These are phyloP conservation scores for Scedosporium apiospermum DNA, from an alignment of 2,329 filamentous ascomycete species.

Conservation along the genomic window DNA sequence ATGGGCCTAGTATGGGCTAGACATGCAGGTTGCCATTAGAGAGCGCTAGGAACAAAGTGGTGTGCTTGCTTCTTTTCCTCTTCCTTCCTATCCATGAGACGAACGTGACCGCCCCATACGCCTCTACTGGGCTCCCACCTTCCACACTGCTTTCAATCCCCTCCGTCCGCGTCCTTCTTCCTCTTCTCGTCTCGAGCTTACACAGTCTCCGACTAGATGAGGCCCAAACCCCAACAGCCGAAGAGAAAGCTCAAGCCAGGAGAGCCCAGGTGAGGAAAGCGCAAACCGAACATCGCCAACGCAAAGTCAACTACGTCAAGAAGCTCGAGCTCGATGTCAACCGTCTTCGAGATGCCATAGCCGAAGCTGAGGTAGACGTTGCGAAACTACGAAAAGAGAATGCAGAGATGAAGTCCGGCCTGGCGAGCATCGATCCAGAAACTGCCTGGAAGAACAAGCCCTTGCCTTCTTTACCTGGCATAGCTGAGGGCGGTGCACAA, in stretches of 20 bases:
- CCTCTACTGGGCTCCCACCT: too few relatives aligned
- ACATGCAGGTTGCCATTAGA: too few relatives aligned
- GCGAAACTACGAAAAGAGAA: conserved; percentile 30
- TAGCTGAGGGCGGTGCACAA: neutral
- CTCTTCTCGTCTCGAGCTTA: neutral
- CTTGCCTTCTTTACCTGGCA: neutral
- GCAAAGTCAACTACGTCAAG: conserved; percentile 46
- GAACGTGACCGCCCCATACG: too few relatives aligned
- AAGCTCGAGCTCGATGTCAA: conserved; percentile 43
- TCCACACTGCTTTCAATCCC: too few relatives aligned
- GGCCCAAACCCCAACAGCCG: conserved; percentile 3
- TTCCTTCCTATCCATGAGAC: too few relatives aligned
- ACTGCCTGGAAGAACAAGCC: neutral
- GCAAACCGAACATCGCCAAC: conserved; percentile 45
- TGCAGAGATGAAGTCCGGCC: conserved; percentile 26
- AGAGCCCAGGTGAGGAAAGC: conserved; percentile 43
- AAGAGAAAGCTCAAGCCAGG: conserved; percentile 35
- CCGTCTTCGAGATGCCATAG: conserved; percentile 37
- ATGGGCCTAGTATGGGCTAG: too few relatives aligned
- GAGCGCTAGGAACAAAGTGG: too few relatives aligned
- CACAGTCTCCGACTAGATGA: neutral
- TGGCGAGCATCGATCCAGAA: conserved; percentile 14
- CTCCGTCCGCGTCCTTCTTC: too few relatives aligned
- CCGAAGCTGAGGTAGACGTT: conserved; percentile 30
- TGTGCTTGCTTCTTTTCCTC: too few relatives aligned